Evolutionary conservation across 164 flowering plant genomes (phyloP), one percentile per base, ranked within the genome.

Genomic region (Sextonia rubra): DNA sequence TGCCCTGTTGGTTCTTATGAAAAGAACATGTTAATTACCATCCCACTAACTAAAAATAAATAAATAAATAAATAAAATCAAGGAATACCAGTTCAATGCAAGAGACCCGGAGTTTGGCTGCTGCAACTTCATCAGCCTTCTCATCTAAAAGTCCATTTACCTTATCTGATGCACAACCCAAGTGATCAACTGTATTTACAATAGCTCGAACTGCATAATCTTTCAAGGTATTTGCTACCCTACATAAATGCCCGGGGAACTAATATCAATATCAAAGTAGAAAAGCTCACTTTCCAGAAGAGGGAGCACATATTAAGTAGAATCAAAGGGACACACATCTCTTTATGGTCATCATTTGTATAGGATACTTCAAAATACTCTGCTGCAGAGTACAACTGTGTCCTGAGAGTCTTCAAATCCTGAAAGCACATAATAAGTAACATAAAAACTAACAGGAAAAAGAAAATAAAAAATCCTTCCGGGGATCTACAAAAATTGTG

Each of bases 311-410:
- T 14, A 27, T 29, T 9, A 2, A 17, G 22, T 25, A 64, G 44
- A 29, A 63, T 30, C 24, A n/a, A n/a, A 60, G 75, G 64, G 17
- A 20, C 93, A 81, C 80, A 95, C 99, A 81, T 71, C 71, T 89
- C 86, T 75, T 93, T 93, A 71, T 91, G 92, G 64, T 89, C 90
- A 74, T 93, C 97, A 64, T 90, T 91, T 30, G 87, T 78, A 77
- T 90, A 95, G 27, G 97, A 91, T 48, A 83, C 72, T 81, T 95
- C 99, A 77, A 95, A 93, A 76, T 91, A 91, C 76, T 95, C 97
- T 3, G 98, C 98, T 63, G 98, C 99, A 24, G 98, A 89, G 81
- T 95, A 95, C 69, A 95, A 63, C 71, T 93, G 98, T 49, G 88
- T 76, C 78, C 93, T 88, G 80, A 95, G 78, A 83, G 87, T 90